Base-by-base conservation (phyloP, 2,329 filamentous ascomycete genomes). In the Fusarium pilosicola region DNA sequence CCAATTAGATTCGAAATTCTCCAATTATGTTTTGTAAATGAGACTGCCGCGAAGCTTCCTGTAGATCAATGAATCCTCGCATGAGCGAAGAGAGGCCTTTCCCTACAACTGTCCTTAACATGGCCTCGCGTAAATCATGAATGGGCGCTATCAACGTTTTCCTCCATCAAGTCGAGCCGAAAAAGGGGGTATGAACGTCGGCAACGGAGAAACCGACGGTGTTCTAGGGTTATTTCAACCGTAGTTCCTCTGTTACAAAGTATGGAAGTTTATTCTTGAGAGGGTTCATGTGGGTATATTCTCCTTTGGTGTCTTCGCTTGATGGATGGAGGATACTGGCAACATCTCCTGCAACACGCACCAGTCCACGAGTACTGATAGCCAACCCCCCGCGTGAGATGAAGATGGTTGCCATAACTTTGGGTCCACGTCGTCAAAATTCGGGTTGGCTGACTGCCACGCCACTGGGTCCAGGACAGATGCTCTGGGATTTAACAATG, bases 1-100 rank as follows among this genome's bases (percentile, higher is more conserved):
- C 8, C 12, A 34, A 34, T 24, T 7, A 7, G 3, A 8, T 34
- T 51, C 6, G 3, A 12, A 28, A 46, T 15, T 5, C 13, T 12
- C 4, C 3, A 8, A 15, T 24, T 5, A 1, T 34, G 11, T 24
- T 2, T 24, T 51, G 17, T 14, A 3, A 3, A 6, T 34, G 32
- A 3, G 6, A 24, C 5, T 20, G 15, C n/a, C 30, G 18, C n/a
- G n/a, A 51, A 15, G 12, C 17, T 20, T 32, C 8, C 6, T 7
- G 12, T 12, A 51, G 30, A 34, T 34, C 11, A 24, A 24, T 34
- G 22, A 14, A 10, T 6, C 22, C 10, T 9, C 2, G 5, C 24
- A 20, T 28, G 12, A 11, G 24, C 18, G 44, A 46, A n/a, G 44
- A 20, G n/a, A 13, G 6, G n/a, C 20, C 15, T 11, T 3, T 11